phyloP scores from a whole-genome alignment of 176 grass and related monocot genomes.

The Poa pratensis region DNA sequence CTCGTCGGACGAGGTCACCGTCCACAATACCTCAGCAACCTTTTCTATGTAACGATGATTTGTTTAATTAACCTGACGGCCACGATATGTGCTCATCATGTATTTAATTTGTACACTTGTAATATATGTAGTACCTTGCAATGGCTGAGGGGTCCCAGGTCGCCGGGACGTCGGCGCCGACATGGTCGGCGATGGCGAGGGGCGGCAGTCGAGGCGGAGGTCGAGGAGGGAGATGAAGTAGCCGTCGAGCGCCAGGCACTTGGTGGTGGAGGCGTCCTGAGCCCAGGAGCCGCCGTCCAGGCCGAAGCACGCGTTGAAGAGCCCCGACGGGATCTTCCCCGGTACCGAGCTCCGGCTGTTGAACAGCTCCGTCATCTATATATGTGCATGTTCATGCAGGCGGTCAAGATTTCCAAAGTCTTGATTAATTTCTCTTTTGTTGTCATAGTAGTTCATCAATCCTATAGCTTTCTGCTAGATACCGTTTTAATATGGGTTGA shows the following conservation, averaged over 20 bases:
- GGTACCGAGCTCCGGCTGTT: constrained; percentile 70
- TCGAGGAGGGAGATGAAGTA: constrained; percentile 96
- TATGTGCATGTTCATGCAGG: background rate
- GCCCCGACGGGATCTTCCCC: constrained; percentile 88
- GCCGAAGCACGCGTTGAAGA: constrained; percentile 73
- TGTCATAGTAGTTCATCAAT: no score
- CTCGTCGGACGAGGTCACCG: background rate
- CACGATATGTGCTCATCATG: background rate
- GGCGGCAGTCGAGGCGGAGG: constrained; percentile 62
- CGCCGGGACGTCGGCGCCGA: constrained; percentile 59
- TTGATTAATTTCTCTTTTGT: no score
- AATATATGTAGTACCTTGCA: constrained; percentile 52
- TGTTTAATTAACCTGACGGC: background rate
- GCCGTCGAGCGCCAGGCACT: constrained; percentile 81
- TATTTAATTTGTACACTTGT: background rate
- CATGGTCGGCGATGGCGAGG: constrained; percentile 53
- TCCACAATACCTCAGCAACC: background rate
- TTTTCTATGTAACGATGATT: background rate
- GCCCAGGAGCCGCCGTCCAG: constrained; percentile 71
- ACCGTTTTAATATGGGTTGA: background rate
- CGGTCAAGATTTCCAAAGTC: constrained; percentile 1
- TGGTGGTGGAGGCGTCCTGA: constrained; percentile 61
- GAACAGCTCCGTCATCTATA: constrained; percentile 90
- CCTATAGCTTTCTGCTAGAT: background rate
- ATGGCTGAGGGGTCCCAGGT: constrained; percentile 69